Base-by-base conservation (phyloP, 2,329 filamentous ascomycete genomes). In the Xylariaceae sp. region DNA sequence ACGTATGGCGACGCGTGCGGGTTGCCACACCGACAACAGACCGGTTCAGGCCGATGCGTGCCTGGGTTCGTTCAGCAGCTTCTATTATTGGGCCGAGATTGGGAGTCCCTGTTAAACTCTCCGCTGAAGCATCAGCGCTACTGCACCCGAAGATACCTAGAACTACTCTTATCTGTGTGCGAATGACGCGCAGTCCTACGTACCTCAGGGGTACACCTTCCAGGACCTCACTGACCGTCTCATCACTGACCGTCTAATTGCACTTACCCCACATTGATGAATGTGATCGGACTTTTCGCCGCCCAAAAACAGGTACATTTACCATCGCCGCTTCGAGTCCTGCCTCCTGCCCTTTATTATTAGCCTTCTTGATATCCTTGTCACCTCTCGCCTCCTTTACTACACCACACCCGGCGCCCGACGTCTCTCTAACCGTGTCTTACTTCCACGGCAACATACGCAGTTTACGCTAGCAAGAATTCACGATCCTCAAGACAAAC, bases 321-420 rank as follows among this genome's bases (percentile, higher is more conserved):
- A 34, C 50, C 41, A 47, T 48, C 43, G 44, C 51, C 41, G 44
- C 54, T 53, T 51, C 47, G 35, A 59, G 47, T 43, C 54, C 51
- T 57, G 19, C 19, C 19, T 19, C 19, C 19, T 19, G 19, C 19
- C 54, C 43, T 47, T 30, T 41, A 42, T 29, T 42, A 47, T 55
- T 29, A 53, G 52, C 55, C 55, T 56, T 58, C 55, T 44, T 51
- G 55, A 50, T 42, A 55, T 55, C 55, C 56, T 56, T 54, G 53
- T 53, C 48, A 26, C 29, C 50, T 19, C 32, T 31, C 26, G 9
- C 42, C 42, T 49, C 43, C 40, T 35, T 19, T 19, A 47, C 47
- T 48, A 41, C 37, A 19, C 35, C 39, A 26, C 29, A 45, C 42
- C 19, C 8, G 32, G 8, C 8, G 8, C 43, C 11, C 43, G 29